Conservation (phyloP, 768 basidiomycete species). For the Hydnomerulius pinastri region DNA sequence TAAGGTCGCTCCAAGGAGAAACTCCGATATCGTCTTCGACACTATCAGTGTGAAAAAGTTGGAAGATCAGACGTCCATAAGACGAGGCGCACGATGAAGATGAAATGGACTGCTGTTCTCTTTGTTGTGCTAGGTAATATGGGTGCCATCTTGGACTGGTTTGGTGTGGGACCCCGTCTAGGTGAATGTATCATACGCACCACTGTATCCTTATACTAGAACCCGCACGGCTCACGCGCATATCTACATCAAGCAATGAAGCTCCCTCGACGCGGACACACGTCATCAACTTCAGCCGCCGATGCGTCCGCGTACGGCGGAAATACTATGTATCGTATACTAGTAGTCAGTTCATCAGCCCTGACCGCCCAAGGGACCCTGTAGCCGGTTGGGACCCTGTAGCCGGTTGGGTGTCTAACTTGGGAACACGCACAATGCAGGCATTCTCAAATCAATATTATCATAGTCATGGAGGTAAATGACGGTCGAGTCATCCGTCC, state of each 20-base stretch:
- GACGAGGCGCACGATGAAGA: background rate
- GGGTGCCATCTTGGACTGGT: background rate
- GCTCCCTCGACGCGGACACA: background rate
- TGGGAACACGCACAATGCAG: no score
- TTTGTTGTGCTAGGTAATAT: background rate
- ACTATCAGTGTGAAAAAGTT: constrained; percentile 16
- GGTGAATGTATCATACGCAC: constrained; percentile 8
- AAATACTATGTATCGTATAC: background rate
- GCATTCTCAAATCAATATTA: no score
- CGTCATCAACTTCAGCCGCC: background rate
- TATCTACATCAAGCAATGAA: background rate
- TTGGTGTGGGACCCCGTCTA: background rate
- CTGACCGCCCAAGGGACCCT: no score
- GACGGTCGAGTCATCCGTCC: no score
- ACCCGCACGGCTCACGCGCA: background rate
- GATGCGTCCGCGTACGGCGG: background rate
- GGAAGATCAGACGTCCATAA: constrained; percentile 7
- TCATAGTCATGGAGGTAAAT: no score
- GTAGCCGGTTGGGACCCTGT: no score
- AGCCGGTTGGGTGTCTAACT: no score
- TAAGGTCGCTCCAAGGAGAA: constrained; percentile 13
- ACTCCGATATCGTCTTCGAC: constrained; percentile 23
- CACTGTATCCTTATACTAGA: constrained; percentile 6
- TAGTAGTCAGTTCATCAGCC: no score
- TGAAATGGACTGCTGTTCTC: background rate